Percentiles rank a stretch among this genome's conserved stretches.
Evolutionary conservation across 257 asterid genomes (phyloP).

Genomic region (Schizonepeta tenuifolia): DNA sequence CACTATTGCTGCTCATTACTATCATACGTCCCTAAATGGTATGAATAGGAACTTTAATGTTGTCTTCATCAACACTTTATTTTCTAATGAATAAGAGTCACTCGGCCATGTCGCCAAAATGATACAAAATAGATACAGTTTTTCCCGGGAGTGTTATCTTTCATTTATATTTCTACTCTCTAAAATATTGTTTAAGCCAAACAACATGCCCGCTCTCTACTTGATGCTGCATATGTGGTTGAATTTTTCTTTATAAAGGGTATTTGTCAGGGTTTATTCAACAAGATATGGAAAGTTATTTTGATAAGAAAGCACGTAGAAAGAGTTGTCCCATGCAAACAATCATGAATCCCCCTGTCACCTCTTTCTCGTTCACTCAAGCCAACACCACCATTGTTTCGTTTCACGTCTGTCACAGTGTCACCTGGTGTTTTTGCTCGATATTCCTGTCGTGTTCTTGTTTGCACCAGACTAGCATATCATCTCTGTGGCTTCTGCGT

Average conservation of each 20-base stretch:
- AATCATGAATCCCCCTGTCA: not conserved
- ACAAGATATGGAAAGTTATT: not conserved
- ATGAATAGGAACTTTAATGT: not conserved
- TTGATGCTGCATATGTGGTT: not conserved
- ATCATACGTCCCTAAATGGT: not conserved
- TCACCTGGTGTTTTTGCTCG: not conserved
- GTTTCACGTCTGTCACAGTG: not conserved
- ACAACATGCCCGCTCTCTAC: not conserved
- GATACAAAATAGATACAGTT: no score
- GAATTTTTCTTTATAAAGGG: not conserved
- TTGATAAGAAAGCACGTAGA: not conserved
- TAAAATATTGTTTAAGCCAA: not conserved
- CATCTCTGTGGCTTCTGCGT: slow-evolving; percentile 1
- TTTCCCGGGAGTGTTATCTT: not conserved
- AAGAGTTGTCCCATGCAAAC: not conserved
- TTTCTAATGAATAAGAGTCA: not conserved
- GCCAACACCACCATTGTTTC: not conserved
- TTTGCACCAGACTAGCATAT: not conserved
- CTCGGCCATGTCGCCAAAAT: no score
- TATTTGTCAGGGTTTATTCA: not conserved
- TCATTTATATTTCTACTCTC: not conserved
- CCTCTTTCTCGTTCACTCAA: slow-evolving; percentile 11
- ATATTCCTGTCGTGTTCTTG: not conserved
- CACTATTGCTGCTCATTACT: not conserved
- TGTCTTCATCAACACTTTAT: not conserved